These are phyloP conservation scores for Microdochium bolleyi DNA, from an alignment of 2,329 filamentous ascomycete species.

Conservation along the genomic window DNA sequence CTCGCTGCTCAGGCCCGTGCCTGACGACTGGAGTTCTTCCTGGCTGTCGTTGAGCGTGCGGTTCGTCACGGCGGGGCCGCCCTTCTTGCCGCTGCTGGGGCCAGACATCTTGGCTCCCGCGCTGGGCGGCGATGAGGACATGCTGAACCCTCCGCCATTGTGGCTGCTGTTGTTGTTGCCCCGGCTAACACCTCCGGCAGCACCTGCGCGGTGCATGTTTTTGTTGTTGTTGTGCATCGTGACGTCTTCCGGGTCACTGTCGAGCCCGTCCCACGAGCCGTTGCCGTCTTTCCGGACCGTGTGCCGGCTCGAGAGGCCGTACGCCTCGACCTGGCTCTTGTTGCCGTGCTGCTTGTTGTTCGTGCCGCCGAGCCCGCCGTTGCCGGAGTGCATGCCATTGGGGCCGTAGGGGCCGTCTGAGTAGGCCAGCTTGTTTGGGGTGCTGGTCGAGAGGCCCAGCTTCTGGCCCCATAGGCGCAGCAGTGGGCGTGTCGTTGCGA, in stretches of 20 bases:
- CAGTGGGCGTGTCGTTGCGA: constrained; percentile 38
- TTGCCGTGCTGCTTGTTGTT: neutral
- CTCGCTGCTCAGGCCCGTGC: neutral
- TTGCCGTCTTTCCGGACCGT: neutral
- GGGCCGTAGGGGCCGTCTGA: neutral
- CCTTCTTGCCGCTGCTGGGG: neutral
- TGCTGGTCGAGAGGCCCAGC: constrained; percentile 10
- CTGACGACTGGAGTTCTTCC: neutral
- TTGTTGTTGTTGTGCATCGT: neutral
- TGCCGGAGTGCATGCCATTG: neutral
- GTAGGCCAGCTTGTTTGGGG: neutral
- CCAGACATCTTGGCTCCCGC: neutral
- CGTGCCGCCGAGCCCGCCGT: neutral
- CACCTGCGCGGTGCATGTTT: no score
- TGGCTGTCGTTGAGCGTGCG: neutral
- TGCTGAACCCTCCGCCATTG: neutral
- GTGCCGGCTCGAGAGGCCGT: neutral
- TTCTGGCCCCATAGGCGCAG: constrained; percentile 22
- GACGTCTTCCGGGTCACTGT: neutral
- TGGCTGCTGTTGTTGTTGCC: neutral
- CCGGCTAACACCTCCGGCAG: no score
- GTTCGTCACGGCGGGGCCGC: neutral
- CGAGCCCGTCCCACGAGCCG: neutral
- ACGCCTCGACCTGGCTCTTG: neutral
- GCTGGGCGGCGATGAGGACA: neutral